Evolutionary conservation across 2,329 filamentous ascomycete species (phyloP), one percentile per base, ranked within the genome.

Genomic region (Cladosporium sp.): DNA sequence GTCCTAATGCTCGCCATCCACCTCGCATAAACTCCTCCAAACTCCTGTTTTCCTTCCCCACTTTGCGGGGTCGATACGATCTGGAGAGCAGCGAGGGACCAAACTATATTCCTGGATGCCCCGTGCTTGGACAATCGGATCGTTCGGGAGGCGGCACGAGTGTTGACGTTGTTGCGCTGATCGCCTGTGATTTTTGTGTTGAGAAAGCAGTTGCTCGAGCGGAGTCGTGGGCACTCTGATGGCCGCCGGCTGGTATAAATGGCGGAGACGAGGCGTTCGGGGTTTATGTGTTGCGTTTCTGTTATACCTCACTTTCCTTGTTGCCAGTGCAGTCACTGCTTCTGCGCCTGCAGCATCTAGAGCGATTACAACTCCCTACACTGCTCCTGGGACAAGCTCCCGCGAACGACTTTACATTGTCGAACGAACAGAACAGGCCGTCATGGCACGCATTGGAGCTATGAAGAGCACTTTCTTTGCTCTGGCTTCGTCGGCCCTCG

Each of bases 111-210:
- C 17, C 47, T 50, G 32, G 32, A 50, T 34, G 28, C 32, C 47
- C 47, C 35, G 47, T 36, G 28, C 45, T n/a, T 34, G 28, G 4
- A 35, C 50, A 15, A 19, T 17, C 40, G 52, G 40, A 55, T 55
- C 39, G 52, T 13, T 37, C 52, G 52, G 52, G 19, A 37, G n/a
- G 40, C 32, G 52, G 40, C 32, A 47, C 13, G n/a, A 37, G n/a
- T 47, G n/a, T 47, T 55, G 52, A 55, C 52, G 52, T 39, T 25
- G 50, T 53, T 13, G 36, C 50, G 52, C 52, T 47, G 52, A 55
- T 55, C 52, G 28, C 40, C 24, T 47, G 17, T 32, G 24, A 8
- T 17, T 44, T 34, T 17, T 35, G 45, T 40, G 48, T 51, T 45
- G 52, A 55, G 52, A 40, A 17, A 15, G 34, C 17, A 8, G 28